Base-by-base conservation (phyloP, 75 land plant genomes). In the Selaginella moellendorffii region DNA sequence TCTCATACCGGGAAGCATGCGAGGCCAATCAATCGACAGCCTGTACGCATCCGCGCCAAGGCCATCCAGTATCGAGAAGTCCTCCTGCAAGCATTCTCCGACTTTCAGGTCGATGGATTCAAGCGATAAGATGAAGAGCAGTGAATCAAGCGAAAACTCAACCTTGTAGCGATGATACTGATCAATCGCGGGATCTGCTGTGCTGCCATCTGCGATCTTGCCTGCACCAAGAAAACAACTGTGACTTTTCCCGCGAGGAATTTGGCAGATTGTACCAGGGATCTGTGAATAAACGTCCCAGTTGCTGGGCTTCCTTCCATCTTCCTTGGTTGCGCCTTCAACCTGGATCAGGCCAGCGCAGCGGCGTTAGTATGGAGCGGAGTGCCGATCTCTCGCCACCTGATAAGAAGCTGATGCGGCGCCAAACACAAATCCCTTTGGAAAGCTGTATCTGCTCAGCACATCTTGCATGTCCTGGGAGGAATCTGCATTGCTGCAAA, bases 301-400 rank as follows among this genome's bases (percentile, higher is more conserved):
- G 61, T 81, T 81, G 77, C 84, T 84, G 23, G 60, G 52, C 63
- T 77, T 77, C 31, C 66, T 67, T 59, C 80, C 77, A 56, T 76
- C 87, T 72, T 81, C 80, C 53, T 72, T 63, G 19, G 70, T 82
- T 51, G 81, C 87, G 24, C 87, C 87, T 77, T 84, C 87, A 67
- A 59, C 79, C 87, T 84, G 46, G 27, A 51, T 14, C 26, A 70
- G 46, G 46, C 14, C 5, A 5, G 5, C 14, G 14, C 14, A 36
- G 46, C 14, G 5, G 14, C 5, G 46, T 5, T 36, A 36, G 14
- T 36, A 36, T 36, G 14, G 14, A 5, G 46, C 14, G 5, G 14
- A 36, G 46, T 36, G 46, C 46, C 46, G 5, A 36, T 36, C 5
- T 36, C 5, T 5, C 5, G 14, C 10, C 14, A 36, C 46, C 46